Evolutionary conservation across 331 rosid species (phyloP).

Genomic region (Malus hybrid): DNA sequence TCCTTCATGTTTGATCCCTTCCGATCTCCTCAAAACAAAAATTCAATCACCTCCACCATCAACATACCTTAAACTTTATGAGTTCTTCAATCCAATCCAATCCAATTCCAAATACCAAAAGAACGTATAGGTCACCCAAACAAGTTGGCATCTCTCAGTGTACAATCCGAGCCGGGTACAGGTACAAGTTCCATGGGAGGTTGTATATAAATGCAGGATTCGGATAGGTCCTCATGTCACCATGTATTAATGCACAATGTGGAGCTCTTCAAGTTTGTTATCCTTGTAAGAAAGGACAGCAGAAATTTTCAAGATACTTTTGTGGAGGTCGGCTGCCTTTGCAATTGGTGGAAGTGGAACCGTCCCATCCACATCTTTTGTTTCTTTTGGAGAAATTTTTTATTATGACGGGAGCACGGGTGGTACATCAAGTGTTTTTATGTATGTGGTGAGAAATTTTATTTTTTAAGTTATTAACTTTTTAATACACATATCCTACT

Average conservation of each 20-base stretch:
- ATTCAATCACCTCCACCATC: not conserved
- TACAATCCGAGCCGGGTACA: not conserved
- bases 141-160: not conserved
- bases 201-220: not conserved
- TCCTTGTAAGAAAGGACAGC: not conserved
- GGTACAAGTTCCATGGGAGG: not conserved
- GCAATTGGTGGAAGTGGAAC: not conserved
- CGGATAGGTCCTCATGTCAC: not conserved
- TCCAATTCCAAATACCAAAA: too few species aligned
- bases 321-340: not conserved
- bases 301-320: not conserved
- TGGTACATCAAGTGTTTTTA: accelerated
- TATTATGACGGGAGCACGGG: too few species aligned
- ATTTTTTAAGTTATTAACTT: too few species aligned
- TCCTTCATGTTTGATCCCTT: not conserved
- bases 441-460: too few species aligned
- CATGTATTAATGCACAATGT: not conserved
- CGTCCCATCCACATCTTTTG: not conserved
- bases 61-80: too few species aligned
- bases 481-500: too few species aligned
- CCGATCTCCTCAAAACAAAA: too few species aligned
- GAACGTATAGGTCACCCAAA: not conserved
- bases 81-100: too few species aligned
- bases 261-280: not conserved
- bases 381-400: too few species aligned